A percentile compares a stretch with the other conserved stretches of the same genome.
Evolutionary conservation across 1,284 basidiomycete species (phyloP).

Genomic region (Cutaneotrichosporon cyanovorans): DNA sequence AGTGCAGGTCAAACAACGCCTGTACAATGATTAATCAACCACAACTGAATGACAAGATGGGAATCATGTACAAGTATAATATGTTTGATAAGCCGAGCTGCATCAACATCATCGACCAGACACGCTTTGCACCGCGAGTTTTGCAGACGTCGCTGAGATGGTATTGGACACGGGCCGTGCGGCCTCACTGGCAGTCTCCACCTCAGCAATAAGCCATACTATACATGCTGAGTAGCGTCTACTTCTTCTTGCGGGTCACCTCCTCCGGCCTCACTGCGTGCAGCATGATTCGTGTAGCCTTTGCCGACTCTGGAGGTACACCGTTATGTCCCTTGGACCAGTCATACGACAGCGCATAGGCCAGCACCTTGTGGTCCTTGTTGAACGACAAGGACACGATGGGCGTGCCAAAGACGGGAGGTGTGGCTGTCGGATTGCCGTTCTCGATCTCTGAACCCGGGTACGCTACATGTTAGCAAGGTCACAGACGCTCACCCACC

Average conservation of each 20-base stretch:
- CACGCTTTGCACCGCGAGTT: no score
- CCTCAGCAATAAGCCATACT: no score
- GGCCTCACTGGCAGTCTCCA: no score
- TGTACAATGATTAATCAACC: no score
- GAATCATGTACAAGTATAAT: no score
- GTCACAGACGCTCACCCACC: slow-evolving; percentile 50
- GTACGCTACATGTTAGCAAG: slow-evolving; percentile 18
- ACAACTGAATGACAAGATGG: no score
- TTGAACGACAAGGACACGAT: slow-evolving; percentile 66
- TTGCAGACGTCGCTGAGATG: no score
- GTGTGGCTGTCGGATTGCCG: slow-evolving; percentile 61
- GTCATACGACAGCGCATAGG: slow-evolving; percentile 81
- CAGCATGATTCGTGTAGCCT: slow-evolving; percentile 66
- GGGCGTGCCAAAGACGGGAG: slow-evolving; percentile 30
- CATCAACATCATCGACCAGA: no score
- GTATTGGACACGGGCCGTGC: no score
- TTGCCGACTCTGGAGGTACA: slow-evolving; percentile 58
- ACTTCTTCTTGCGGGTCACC: slow-evolving; percentile 53
- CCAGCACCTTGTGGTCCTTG: slow-evolving; percentile 76
- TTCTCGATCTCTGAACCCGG: slow-evolving; percentile 57
- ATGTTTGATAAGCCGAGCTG: no score
- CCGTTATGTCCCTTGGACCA: slow-evolving; percentile 85
- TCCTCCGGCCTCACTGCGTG: slow-evolving; percentile 86
- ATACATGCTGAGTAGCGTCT: background rate
- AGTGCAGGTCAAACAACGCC: no score